Conservation (phyloP, 345 rosid genomes). For the Cardamine chenopodiifolia region DNA sequence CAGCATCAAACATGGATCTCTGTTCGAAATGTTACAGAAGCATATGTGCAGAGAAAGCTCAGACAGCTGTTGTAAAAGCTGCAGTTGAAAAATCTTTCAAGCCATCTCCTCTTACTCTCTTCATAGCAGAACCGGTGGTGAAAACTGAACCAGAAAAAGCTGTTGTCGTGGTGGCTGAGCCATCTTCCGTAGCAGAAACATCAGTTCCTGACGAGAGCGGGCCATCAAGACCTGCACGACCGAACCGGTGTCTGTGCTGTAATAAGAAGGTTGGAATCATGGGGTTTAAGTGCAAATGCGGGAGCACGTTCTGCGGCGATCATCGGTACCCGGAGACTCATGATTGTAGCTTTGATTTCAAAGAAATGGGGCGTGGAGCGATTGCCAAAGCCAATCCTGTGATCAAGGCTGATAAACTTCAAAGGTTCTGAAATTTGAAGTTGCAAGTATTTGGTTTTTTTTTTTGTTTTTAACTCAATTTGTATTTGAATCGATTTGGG, state of each 20-base stretch:
- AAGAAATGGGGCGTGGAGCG: conserved; percentile 34
- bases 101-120: not conserved
- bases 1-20: conserved; percentile 44
- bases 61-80: conserved; percentile 40
- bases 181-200: not conserved
- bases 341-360: conserved; percentile 45
- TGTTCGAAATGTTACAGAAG: conserved; percentile 46
- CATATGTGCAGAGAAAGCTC: conserved; percentile 39
- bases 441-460: not conserved
- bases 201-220: conserved; percentile 7
- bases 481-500: conserved; percentile 33
- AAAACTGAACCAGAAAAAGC: not conserved
- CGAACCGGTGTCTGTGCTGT: conserved; percentile 42
- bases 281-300: conserved; percentile 47
- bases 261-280: conserved; percentile 46
- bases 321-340: conserved; percentile 49
- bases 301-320: conserved; percentile 38
- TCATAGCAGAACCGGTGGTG: not conserved
- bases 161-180: not conserved
- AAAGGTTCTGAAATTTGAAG: conserved; percentile 36
- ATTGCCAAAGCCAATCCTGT: conserved; percentile 46
- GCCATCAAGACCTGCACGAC: conserved; percentile 10
- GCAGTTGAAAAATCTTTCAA: conserved; percentile 38
- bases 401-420: conserved; percentile 43
- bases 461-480: not conserved